Conservation (phyloP, 2,329 filamentous ascomycete genomes). For the Daldinia sp. region DNA sequence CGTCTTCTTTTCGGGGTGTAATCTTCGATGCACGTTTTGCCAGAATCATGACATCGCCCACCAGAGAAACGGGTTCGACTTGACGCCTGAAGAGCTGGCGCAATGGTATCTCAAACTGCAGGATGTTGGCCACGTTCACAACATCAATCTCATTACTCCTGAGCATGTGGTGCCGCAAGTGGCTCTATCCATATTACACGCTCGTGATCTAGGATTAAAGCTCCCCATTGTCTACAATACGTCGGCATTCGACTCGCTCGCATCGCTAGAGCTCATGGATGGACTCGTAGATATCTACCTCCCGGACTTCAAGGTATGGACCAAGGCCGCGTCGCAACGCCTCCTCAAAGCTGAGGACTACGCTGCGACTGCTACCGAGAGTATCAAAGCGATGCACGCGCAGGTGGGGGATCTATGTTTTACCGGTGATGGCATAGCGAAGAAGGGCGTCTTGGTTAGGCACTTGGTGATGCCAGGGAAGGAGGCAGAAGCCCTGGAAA, state of each 20-base stretch:
- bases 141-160: slow-evolving; percentile 87
- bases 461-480: slow-evolving; percentile 88
- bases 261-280: slow-evolving; percentile 75
- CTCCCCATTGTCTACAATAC: slow-evolving; percentile 87
- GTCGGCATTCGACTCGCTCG: slow-evolving; percentile 79
- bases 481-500: slow-evolving; percentile 75
- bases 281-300: slow-evolving; percentile 86
- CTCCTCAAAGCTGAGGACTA: slow-evolving; percentile 83
- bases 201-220: slow-evolving; percentile 72
- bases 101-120: slow-evolving; percentile 87
- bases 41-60: slow-evolving; percentile 88
- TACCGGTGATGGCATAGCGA: slow-evolving; percentile 81
- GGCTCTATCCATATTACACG: slow-evolving; percentile 76
- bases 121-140: slow-evolving; percentile 81
- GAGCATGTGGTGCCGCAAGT: slow-evolving; percentile 90
- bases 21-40: slow-evolving; percentile 77
- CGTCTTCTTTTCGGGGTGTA: slow-evolving; percentile 82
- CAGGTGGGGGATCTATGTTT: slow-evolving; percentile 88
- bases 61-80: slow-evolving; percentile 79
- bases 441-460: slow-evolving; percentile 76
- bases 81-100: slow-evolving; percentile 79
- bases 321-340: slow-evolving; percentile 68
- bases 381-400: slow-evolving; percentile 79
- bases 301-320: slow-evolving; percentile 90
- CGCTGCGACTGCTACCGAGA: slow-evolving; percentile 74